These are phyloP conservation scores for Hypoxylon fuscum DNA, from an alignment of 495 filamentous ascomycete genomes.

Conservation along the genomic window DNA sequence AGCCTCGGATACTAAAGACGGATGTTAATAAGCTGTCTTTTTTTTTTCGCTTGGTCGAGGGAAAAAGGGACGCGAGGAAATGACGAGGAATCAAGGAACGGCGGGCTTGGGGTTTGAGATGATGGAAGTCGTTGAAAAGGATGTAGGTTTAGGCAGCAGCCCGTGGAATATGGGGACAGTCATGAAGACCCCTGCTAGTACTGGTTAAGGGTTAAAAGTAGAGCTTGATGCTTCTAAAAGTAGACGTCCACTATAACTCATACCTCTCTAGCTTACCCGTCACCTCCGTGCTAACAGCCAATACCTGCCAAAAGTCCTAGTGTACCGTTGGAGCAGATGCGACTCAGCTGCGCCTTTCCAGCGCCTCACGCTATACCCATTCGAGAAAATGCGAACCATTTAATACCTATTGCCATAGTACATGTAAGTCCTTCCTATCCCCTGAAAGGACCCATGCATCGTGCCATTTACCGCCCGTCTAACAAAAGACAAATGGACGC, in stretches of 20 bases:
- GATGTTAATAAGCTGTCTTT: conserved; percentile 17
- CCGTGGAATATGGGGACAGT: conserved; percentile 38
- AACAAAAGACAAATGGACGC: no score
- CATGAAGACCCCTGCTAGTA: conserved; percentile 29
- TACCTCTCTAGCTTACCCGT: neutral
- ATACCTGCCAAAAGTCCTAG: conserved; percentile 44
- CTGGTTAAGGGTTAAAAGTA: conserved; percentile 13
- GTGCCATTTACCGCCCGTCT: conserved; percentile 3
- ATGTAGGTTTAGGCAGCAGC: conserved; percentile 49
- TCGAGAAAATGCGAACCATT: conserved; percentile 26
- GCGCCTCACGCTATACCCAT: conserved; percentile 42
- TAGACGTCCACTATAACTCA: conserved; percentile 4
- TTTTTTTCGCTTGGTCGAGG: conserved; percentile 24
- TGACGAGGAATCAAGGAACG: conserved; percentile 23
- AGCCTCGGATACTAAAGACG: conserved; percentile 22
- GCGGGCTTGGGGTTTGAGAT: conserved; percentile 30
- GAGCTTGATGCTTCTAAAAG: conserved; percentile 26
- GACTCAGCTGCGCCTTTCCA: conserved; percentile 41
- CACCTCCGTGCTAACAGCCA: conserved; percentile 32
- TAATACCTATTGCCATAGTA: no score
- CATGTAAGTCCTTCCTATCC: conserved; percentile 2
- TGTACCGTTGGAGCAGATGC: conserved; percentile 33
- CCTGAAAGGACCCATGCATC: conserved; percentile 26
- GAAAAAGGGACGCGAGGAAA: conserved; percentile 21
- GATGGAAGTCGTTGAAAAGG: conserved; percentile 36